Base-by-base conservation (phyloP, 2,329 filamentous ascomycete species). In the Ceratocystis alfenasii region DNA sequence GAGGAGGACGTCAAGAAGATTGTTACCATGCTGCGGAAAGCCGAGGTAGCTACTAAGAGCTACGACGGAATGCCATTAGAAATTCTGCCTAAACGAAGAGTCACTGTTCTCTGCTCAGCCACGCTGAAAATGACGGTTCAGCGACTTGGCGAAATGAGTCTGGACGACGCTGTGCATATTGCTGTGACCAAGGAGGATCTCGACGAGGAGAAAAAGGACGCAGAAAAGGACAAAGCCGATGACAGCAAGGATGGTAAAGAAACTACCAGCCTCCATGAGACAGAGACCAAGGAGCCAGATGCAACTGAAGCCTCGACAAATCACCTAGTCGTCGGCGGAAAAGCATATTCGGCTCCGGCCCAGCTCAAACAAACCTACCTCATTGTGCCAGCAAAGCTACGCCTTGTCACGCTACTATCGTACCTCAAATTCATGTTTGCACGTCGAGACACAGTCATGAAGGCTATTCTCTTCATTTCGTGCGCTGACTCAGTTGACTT, bases 51-150 rank as follows among this genome's bases (percentile, higher is more conserved):
- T 46, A 81, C 82, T 66, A 83, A 81, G 65, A 84, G 83, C 36
- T 81, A 82, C 46, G 84, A 85, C 63, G 80, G 81, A 4, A 76
- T 81, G 3, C 75, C 78, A 1, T 79, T 87, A 46, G 83, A 83
- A 20, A 79, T 87, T 3, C 80, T 96, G 6, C 87, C 90, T 0
- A 84, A 84, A 64, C 83, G 91, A 69, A 84, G 92, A 66, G 87
- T 90, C 1, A 97, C 94, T 0, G 82, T 99, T 3, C 82, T 99
- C 2, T 99, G 94, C 75, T 99, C 94, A 3, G 94, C 94, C 2
- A 99, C 94, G 0, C 89, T 99, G 86, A 96, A 96, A 78, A 92
- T 95, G 85, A 94, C 93, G 71, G 94, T 97, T 1, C 92, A 97
- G 74, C 88, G 88, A 70, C 79, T 99, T 5, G 92, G 93, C 53